phyloP scores from a whole-genome alignment of 2,329 filamentous ascomycete species.

The Cytospora schulzeri region DNA sequence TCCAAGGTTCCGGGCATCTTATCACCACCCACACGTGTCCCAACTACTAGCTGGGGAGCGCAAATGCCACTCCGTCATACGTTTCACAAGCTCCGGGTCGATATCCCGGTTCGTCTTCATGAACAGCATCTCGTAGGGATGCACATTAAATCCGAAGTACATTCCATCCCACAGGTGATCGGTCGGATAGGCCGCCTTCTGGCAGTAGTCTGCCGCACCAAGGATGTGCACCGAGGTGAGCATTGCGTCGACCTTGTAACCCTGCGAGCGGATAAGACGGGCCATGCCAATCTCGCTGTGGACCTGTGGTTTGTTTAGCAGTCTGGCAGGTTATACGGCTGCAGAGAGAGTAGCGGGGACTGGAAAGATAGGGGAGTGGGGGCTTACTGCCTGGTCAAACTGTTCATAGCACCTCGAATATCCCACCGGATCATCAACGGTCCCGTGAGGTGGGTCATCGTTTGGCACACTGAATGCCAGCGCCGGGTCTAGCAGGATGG shows the following conservation, averaged over 20 bases:
- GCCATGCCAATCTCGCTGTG: conserved; percentile 35
- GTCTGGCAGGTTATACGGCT: neutral
- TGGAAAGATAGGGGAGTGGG: neutral
- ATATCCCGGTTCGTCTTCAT: conserved; percentile 24
- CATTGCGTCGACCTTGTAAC: conserved; percentile 36
- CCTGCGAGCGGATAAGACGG: conserved; percentile 30
- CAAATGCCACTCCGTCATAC: conserved; percentile 37
- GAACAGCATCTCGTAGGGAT: conserved; percentile 24
- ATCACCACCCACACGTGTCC: neutral
- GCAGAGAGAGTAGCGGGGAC: conserved; percentile 30
- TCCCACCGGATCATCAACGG: conserved; percentile 29
- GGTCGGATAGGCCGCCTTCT: neutral
- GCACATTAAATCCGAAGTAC: conserved; percentile 23
- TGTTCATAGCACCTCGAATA: conserved; percentile 17
- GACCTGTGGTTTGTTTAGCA: conserved; percentile 28
- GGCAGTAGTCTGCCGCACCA: neutral
- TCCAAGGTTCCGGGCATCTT: no score
- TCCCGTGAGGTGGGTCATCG: conserved; percentile 28
- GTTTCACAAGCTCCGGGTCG: conserved; percentile 31
- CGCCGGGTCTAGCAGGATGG: conserved; percentile 35
- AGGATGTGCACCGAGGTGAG: conserved; percentile 29
- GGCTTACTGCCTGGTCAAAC: conserved; percentile 12
- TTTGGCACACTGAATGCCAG: conserved; percentile 29
- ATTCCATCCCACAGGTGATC: conserved; percentile 10
- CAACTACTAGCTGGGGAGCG: neutral